phyloP scores from a whole-genome alignment of 2,329 filamentous ascomycete species.

The Neofusicoccum parvum region DNA sequence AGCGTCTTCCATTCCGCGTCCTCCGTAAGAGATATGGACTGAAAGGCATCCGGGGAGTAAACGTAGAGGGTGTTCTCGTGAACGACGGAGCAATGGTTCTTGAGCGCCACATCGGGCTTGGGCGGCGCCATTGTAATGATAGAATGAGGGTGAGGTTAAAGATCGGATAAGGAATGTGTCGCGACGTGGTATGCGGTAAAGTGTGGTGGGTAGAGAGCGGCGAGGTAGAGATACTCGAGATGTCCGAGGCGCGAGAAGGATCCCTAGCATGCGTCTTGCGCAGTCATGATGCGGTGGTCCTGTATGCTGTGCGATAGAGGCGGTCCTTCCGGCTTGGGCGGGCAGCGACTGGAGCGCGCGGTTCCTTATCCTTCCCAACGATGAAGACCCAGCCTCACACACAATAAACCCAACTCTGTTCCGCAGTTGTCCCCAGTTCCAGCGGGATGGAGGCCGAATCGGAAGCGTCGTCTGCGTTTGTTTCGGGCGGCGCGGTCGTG shows the following conservation, averaged over 20 bases:
- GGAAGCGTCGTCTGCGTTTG: background rate
- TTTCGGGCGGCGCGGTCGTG: background rate
- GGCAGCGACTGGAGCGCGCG: constrained; percentile 12
- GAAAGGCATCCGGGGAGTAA: constrained; percentile 74
- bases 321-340: background rate
- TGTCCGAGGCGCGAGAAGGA: constrained; percentile 4
- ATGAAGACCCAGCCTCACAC: background rate
- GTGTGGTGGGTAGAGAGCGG: constrained; percentile 6
- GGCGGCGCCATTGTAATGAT: constrained; percentile 66
- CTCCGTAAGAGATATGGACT: constrained; percentile 68
- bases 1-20: constrained; percentile 73
- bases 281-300: constrained; percentile 13
- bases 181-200: background rate
- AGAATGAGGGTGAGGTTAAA: background rate
- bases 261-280: constrained; percentile 14
- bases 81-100: constrained; percentile 79
- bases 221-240: background rate
- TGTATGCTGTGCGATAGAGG: background rate
- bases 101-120: constrained; percentile 68
- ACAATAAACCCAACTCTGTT: background rate
- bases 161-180: background rate
- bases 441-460: background rate
- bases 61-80: constrained; percentile 82
- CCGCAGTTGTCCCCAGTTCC: background rate
- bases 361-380: constrained; percentile 5